Conservation (phyloP, 768 basidiomycete genomes). For the Boletus barrowsii region DNA sequence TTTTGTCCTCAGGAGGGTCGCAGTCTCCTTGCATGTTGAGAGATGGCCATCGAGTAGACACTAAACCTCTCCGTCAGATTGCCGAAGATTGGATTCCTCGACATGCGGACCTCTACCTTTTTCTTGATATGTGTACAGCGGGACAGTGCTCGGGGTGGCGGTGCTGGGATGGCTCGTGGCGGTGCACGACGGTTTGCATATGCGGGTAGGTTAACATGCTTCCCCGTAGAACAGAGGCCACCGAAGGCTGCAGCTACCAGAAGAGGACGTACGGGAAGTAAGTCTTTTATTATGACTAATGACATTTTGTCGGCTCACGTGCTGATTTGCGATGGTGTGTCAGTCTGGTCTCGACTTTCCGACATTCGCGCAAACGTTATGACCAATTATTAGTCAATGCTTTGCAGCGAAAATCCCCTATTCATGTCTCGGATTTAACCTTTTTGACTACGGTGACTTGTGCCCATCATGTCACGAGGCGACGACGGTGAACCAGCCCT, state of each 20-base stretch:
- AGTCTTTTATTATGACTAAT: slow-evolving; percentile 7
- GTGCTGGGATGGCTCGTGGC: not conserved
- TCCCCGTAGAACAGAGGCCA: too few relatives aligned
- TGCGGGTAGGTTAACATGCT: too few relatives aligned
- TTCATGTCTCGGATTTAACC: not conserved
- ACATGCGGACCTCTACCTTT: too few relatives aligned
- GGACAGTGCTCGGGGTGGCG: not conserved
- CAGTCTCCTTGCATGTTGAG: too few relatives aligned
- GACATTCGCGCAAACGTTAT: not conserved
- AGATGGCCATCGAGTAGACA: too few relatives aligned
- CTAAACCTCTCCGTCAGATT: too few relatives aligned
- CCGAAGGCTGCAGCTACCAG: too few relatives aligned
- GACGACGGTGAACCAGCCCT: not conserved
- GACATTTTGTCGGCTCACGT: not conserved
- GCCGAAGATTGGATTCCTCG: too few relatives aligned
- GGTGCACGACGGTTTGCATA: not conserved
- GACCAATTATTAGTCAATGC: slow-evolving; percentile 16
- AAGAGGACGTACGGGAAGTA: not conserved
- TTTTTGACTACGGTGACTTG: not conserved
- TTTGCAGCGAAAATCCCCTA: slow-evolving; percentile 4
- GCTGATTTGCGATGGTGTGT: not conserved
- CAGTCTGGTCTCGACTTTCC: not conserved
- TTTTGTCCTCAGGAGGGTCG: not conserved
- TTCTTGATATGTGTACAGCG: too few relatives aligned
- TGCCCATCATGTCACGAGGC: slow-evolving; percentile 10